Evolutionary conservation across 1,284 basidiomycete species (phyloP).

Genomic region (Stygiomarasmius scandens): DNA sequence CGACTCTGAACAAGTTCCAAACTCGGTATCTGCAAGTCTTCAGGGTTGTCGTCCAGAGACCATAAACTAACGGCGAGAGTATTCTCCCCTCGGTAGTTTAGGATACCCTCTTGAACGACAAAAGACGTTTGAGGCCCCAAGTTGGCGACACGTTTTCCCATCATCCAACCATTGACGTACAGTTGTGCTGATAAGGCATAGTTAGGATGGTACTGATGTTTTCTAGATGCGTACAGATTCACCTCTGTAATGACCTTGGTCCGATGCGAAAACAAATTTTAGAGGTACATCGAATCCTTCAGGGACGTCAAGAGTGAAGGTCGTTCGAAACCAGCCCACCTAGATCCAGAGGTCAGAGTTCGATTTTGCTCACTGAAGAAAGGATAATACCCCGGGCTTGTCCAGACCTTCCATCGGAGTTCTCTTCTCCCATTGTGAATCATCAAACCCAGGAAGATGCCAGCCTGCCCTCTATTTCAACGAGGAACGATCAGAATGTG

Average conservation of each 20-base stretch:
- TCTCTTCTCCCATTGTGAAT: conserved; percentile 52
- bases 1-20: conserved; percentile 58
- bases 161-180: conserved; percentile 85
- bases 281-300: conserved; percentile 60
- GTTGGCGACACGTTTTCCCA: conserved; percentile 74
- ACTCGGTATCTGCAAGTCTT: conserved; percentile 47
- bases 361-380: conserved; percentile 44
- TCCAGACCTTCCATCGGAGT: conserved; percentile 47
- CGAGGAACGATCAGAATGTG: background rate
- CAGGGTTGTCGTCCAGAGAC: conserved; percentile 52
- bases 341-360: conserved; percentile 61
- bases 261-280: conserved; percentile 59
- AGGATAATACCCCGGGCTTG: conserved; percentile 38
- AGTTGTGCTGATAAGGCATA: conserved; percentile 27
- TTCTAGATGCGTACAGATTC: conserved; percentile 59
- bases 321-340: conserved; percentile 79
- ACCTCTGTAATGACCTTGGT: conserved; percentile 12
- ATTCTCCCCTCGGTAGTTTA: conserved; percentile 70
- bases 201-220: conserved; percentile 61
- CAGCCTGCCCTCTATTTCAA: conserved; percentile 57
- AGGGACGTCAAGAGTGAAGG: conserved; percentile 63
- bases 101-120: conserved; percentile 76
- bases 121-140: conserved; percentile 77
- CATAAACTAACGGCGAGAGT: conserved; percentile 74
- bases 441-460: conserved; percentile 78